Percentiles rank a stretch among this genome's conserved stretches.
Conservation (phyloP, 768 basidiomycete genomes). For the Fomitopsis serialis region DNA sequence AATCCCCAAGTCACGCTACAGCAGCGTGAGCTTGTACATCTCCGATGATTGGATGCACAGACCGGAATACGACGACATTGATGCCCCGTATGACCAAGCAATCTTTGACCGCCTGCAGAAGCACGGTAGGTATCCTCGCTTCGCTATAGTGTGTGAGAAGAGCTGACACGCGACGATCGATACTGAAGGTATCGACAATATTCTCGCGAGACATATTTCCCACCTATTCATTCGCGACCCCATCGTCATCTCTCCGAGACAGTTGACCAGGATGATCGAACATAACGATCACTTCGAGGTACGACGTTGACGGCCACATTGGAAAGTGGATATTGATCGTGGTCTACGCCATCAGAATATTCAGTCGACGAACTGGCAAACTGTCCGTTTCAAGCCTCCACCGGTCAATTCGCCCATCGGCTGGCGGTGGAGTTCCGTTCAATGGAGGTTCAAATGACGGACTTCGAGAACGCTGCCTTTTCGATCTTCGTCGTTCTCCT, state of each 20-base stretch:
- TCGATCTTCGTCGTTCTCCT: constrained; percentile 92
- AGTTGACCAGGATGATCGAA: constrained; percentile 83
- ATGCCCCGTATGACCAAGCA: constrained; percentile 69
- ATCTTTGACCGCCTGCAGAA: constrained; percentile 69
- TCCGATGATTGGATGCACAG: constrained; percentile 83
- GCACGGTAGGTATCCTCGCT: constrained; percentile 52
- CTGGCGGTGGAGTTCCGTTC: constrained; percentile 98
- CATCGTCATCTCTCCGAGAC: constrained; percentile 89
- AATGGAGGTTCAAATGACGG: constrained; percentile 99
- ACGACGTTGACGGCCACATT: neutral
- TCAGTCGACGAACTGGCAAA: constrained; percentile 99
- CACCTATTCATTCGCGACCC: constrained; percentile 98
- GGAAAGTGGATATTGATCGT: neutral
- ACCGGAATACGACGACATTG: constrained; percentile 90
- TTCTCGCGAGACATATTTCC: constrained; percentile 86
- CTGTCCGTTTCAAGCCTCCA: constrained; percentile 96
- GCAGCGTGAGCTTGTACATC: constrained; percentile 91
- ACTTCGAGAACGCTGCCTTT: constrained; percentile 98
- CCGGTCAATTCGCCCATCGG: constrained; percentile 90
- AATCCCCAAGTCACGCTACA: constrained; percentile 97
- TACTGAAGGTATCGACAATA: constrained; percentile 69
- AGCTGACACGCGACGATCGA: neutral
- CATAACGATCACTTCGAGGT: constrained; percentile 96
- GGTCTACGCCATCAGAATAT: constrained; percentile 59
- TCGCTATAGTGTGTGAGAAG: neutral